phyloP scores from a whole-genome alignment of 2,329 filamentous ascomycete species.

The Aureobasidium sp. region DNA sequence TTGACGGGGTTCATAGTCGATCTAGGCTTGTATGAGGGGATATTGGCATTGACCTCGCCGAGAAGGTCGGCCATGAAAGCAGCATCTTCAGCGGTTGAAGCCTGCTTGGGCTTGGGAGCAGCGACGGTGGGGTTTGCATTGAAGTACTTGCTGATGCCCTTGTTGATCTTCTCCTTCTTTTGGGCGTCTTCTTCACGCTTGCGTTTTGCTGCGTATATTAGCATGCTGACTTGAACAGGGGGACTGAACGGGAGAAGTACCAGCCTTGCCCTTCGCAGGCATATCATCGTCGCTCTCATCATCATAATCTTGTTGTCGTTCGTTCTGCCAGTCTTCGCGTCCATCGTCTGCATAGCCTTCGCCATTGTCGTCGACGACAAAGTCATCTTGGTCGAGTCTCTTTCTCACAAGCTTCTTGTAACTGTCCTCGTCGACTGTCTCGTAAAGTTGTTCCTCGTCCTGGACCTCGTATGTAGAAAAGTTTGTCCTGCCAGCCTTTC shows the following conservation, averaged over 20 bases:
- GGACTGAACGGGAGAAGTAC: slow-evolving; percentile 23
- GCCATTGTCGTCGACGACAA: slow-evolving; percentile 97
- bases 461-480: slow-evolving; percentile 80
- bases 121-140: slow-evolving; percentile 47
- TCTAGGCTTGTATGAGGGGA: slow-evolving; percentile 44
- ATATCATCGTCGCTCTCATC: slow-evolving; percentile 68
- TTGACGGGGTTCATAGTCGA: slow-evolving; percentile 47
- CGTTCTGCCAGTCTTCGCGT: slow-evolving; percentile 84
- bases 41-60: slow-evolving; percentile 67
- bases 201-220: slow-evolving; percentile 57
- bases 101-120: slow-evolving; percentile 70
- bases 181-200: slow-evolving; percentile 82
- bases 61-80: slow-evolving; percentile 80
- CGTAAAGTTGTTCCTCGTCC: slow-evolving; percentile 78
- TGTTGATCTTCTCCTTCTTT: slow-evolving; percentile 77
- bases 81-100: slow-evolving; percentile 78
- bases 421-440: slow-evolving; percentile 91
- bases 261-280: slow-evolving; percentile 50
- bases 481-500: slow-evolving; percentile 83
- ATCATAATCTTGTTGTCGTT: slow-evolving; percentile 54
- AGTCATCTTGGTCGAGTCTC: slow-evolving; percentile 88
- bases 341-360: slow-evolving; percentile 96
- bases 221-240: slow-evolving; percentile 12
- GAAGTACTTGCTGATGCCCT: slow-evolving; percentile 92
- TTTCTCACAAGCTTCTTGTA: slow-evolving; percentile 94